Conservation (phyloP, 2,329 filamentous ascomycete genomes). For the Sclerotinia spermophila region DNA sequence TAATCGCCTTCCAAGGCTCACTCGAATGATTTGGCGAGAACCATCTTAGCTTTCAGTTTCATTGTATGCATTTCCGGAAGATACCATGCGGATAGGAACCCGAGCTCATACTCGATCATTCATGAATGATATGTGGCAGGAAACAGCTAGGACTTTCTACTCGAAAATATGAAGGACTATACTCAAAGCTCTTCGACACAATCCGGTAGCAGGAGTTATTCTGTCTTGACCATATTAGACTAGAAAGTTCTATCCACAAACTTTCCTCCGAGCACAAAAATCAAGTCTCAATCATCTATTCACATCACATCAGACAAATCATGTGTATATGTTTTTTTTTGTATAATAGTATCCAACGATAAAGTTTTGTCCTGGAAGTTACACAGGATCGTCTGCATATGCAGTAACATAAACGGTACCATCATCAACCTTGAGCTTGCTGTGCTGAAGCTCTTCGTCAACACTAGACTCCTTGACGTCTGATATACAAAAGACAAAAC, state of each 20-base stretch:
- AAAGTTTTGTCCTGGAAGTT: neutral
- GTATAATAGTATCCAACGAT: neutral
- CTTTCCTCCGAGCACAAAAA: no score
- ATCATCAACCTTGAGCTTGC: neutral
- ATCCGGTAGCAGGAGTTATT: neutral
- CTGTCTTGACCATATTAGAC: neutral
- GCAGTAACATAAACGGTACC: neutral
- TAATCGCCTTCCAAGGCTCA: neutral
- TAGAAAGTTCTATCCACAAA: neutral
- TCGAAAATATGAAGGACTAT: fast-evolving
- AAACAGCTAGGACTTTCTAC: neutral
- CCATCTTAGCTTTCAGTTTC: neutral
- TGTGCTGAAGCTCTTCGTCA: neutral
- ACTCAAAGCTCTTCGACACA: neutral
- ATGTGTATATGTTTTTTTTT: neutral
- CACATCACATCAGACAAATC: neutral
- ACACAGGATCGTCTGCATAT: neutral
- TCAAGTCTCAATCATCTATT: neutral
- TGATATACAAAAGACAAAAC: neutral
- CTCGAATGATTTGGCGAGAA: neutral
- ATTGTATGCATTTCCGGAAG: neutral
- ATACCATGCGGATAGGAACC: fast-evolving
- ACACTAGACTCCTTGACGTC: neutral
- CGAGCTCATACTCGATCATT: neutral
- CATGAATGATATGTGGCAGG: neutral